Evolutionary conservation across 371 early-diverging fungal species (phyloP).

Genomic region (Haplosporangium sp.): DNA sequence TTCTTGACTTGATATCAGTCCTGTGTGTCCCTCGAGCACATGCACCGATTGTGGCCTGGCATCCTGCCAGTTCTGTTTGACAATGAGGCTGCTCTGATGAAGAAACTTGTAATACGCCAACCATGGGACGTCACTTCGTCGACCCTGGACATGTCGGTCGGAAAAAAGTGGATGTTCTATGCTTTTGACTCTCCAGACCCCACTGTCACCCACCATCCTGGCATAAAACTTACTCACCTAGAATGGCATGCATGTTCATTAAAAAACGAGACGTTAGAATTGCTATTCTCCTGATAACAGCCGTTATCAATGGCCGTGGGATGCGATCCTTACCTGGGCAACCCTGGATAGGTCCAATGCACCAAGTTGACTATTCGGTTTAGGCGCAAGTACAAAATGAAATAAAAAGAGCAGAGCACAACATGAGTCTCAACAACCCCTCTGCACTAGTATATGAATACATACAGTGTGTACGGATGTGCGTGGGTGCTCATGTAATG

Average conservation of each 20-base stretch:
- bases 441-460: too few species aligned
- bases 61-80: conserved; percentile 42
- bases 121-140: conserved; percentile 26
- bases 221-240: conserved; percentile 27
- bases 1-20: conserved; percentile 38
- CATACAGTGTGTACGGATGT: neutral
- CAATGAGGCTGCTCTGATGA: conserved; percentile 15
- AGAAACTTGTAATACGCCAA: conserved; percentile 35
- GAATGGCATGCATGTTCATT: neutral
- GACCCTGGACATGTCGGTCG: conserved; percentile 20
- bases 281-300: neutral
- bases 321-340: conserved; percentile 37
- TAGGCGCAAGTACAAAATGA: neutral
- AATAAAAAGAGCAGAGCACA: neutral
- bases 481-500: neutral
- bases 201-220: conserved; percentile 26
- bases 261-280: neutral
- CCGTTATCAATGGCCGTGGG: neutral
- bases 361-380: conserved; percentile 26
- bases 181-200: conserved; percentile 43
- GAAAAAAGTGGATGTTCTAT: conserved; percentile 30
- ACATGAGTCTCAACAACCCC: neutral
- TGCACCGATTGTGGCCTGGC: conserved; percentile 39
- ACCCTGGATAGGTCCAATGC: conserved; percentile 42
- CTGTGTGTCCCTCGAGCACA: conserved; percentile 49